Base-by-base conservation (phyloP, 495 filamentous ascomycete species). In the Lindgomyces ingoldianus region DNA sequence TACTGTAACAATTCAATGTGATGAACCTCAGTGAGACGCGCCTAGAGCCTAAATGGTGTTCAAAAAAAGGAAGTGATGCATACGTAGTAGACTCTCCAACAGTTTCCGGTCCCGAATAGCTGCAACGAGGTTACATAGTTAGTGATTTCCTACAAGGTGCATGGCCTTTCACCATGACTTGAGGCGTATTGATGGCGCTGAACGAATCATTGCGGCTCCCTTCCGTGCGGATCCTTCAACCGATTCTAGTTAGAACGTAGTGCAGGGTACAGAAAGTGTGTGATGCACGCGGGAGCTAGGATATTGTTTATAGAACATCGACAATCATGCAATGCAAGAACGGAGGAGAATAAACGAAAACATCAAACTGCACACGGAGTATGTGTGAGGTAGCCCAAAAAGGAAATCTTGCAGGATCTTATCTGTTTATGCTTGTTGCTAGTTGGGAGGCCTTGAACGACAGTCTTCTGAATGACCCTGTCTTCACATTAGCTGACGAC, bases 321-420 rank as follows among this genome's bases (percentile, higher is more conserved):
- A 19, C 8, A 9, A 52, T 52, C 44, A n/a, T 41, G 41, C 30
- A 29, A 56, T 56, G 53, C 53, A 56, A 29, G 9, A 56, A 25
- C 30, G 53, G 29, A 33, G 30, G 6, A 21, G n/a, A 56, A 44
- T 25, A 19, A 18, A 56, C 30, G 36, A 56, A 56, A 42, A n/a
- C n/a, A n/a, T n/a, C n/a, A n/a, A n/a, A n/a, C n/a, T n/a, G n/a
- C n/a, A n/a, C n/a, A n/a, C n/a, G n/a, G n/a, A n/a, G n/a, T n/a
- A n/a, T n/a, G 36, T 24, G 19, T 29, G 3, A 22, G 24, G 2
- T 9, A 9, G 16, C 36, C 19, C 3, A 41, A 56, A 56, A 6
- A 19, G 30, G 36, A 44, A 41, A 56, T 22, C 10, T 56, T 24
- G 26, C 14, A 11, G 53, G 21, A 25, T 14, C 16, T 49, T 49